Conservation (phyloP, 306 rosid species). For the Cyamopsis tetragonoloba region DNA sequence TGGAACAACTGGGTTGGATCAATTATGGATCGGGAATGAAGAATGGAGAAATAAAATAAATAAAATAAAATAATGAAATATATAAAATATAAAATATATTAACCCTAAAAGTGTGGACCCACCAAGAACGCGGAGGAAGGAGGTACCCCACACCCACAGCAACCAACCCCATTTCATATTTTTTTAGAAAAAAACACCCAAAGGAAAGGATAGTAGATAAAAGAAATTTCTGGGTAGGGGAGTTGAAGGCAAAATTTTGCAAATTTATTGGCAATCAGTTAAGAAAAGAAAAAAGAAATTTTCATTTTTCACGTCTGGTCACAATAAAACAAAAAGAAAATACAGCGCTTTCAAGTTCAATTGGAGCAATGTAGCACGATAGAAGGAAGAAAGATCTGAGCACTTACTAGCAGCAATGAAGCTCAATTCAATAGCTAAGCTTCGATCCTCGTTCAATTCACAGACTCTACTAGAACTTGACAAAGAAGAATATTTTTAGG, state of each 20-base stretch:
- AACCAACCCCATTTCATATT: too few species aligned
- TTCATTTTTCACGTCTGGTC: neutral
- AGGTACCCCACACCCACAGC: too few species aligned
- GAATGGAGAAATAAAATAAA: too few species aligned
- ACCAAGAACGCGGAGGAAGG: too few species aligned
- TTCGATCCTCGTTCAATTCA: neutral
- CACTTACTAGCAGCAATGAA: conserved; percentile 1
- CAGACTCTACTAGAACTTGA: neutral
- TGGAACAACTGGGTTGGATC: neutral
- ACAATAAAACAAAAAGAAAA: neutral
- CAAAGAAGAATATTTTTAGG: neutral
- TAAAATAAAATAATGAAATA: neutral
- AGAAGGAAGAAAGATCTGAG: neutral
- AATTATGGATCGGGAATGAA: conserved; percentile 14
- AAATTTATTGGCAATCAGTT: neutral
- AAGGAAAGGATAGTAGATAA: neutral
- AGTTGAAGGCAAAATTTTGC: neutral
- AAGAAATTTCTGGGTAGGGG: neutral
- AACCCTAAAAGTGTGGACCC: conserved; percentile 28
- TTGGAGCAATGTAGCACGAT: neutral
- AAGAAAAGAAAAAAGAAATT: neutral
- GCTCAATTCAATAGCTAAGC: neutral
- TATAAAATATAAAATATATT: too few species aligned
- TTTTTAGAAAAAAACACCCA: neutral
- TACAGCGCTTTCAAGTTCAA: neutral